Evolutionary conservation across 2,329 filamentous ascomycete species (phyloP).

Genomic region (Botryotinia calthae): DNA sequence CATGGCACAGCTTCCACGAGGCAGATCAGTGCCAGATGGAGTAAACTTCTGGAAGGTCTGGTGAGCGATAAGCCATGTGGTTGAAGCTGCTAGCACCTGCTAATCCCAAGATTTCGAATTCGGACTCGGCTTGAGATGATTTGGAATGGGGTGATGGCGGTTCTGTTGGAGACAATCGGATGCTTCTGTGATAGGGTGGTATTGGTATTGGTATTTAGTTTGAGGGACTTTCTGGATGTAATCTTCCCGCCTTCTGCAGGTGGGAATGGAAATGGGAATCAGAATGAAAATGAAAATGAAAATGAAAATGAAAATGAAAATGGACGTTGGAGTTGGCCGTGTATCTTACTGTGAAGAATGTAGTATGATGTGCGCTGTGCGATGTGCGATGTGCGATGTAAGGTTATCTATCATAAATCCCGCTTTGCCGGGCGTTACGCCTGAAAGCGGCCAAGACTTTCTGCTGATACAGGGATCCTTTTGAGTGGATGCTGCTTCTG

Average conservation of each 20-base stretch:
- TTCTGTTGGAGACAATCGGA: not conserved
- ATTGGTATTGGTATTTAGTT: not conserved
- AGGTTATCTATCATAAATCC: not conserved
- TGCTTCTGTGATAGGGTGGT: not conserved
- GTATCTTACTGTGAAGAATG: not conserved
- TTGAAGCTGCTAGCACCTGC: too few species aligned
- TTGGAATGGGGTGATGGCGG: not conserved
- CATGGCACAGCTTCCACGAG: not conserved
- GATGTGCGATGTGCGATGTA: not conserved
- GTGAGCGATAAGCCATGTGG: not conserved
- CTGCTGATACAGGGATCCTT: not conserved
- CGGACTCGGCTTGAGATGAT: not conserved
- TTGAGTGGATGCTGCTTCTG: not conserved
- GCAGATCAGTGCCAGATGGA: not conserved
- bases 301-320: not conserved
- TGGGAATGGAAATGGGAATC: not conserved
- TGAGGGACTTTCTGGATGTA: not conserved
- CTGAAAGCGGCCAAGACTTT: not conserved
- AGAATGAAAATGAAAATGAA: too few species aligned
- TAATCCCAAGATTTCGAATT: not conserved
- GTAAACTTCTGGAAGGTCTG: constrained; percentile 1
- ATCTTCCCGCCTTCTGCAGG: not conserved
- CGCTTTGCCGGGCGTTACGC: not conserved
- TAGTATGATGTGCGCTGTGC: not conserved
- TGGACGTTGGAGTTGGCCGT: not conserved